phyloP scores from a whole-genome alignment of 352 stramenopile genomes.

The Blastocystis sp. region DNA sequence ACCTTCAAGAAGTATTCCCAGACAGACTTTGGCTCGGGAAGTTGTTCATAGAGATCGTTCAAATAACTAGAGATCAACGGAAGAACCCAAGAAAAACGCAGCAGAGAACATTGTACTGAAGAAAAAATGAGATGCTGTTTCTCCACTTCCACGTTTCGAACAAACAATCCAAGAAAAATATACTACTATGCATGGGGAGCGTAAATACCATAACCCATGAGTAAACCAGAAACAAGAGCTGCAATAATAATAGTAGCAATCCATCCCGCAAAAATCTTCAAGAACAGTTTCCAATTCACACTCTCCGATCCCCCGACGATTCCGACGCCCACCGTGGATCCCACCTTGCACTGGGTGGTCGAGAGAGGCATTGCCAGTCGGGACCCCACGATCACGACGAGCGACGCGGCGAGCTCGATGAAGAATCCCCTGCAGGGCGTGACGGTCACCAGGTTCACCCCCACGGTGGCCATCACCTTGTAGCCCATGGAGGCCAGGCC shows the following conservation, averaged over 20 bases:
- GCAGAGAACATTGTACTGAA: neutral
- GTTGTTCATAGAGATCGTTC: slow-evolving; percentile 34
- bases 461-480: slow-evolving; percentile 64
- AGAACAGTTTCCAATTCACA: slow-evolving; percentile 64
- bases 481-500: slow-evolving; percentile 63
- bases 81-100: neutral
- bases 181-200: neutral
- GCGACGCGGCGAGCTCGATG: slow-evolving; percentile 55
- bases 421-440: slow-evolving; percentile 62
- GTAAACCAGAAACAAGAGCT: slow-evolving; percentile 51
- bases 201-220: slow-evolving; percentile 54
- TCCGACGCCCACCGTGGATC: slow-evolving; percentile 69
- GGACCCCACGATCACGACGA: slow-evolving; percentile 46
- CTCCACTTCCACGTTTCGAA: slow-evolving; percentile 15
- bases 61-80: slow-evolving; percentile 24
- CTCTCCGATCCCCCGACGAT: slow-evolving; percentile 63
- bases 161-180: neutral
- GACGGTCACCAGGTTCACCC: slow-evolving; percentile 63
- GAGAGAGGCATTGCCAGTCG: slow-evolving; percentile 50
- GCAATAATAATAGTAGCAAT: slow-evolving; percentile 65
- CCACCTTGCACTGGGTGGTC: slow-evolving; percentile 69
- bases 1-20: slow-evolving; percentile 62
- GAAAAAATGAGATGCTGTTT: neutral
- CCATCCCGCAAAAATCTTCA: slow-evolving; percentile 64
- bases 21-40: slow-evolving; percentile 26